Percentiles rank a stretch among this genome's conserved stretches.
These are phyloP conservation scores for Phytopythium aichiense DNA, from an alignment of 352 stramenopile species.

Conservation along the genomic window DNA sequence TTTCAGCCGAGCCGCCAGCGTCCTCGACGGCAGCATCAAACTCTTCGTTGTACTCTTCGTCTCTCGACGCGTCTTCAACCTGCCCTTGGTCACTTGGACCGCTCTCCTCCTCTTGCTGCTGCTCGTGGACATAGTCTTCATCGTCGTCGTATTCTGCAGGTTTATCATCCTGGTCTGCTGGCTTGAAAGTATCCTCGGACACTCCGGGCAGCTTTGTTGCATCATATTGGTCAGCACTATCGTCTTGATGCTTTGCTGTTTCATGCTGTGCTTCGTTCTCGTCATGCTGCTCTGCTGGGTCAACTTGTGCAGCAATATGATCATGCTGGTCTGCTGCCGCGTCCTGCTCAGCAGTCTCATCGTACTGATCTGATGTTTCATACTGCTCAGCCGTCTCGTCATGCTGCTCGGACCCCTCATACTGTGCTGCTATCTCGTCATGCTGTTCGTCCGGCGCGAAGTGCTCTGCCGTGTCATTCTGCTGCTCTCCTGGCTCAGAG, in stretches of 20 bases:
- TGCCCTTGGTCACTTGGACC: neutral
- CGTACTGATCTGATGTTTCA: too few species aligned
- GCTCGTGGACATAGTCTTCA: neutral
- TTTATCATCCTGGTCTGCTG: neutral
- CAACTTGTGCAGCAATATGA: too few species aligned
- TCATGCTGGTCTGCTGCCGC: too few species aligned
- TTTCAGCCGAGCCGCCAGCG: neutral
- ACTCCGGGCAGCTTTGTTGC: too few species aligned
- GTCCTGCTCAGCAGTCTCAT: too few species aligned
- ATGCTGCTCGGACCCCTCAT: neutral
- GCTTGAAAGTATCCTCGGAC: neutral
- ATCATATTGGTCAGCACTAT: neutral
- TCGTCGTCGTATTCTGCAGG: neutral
- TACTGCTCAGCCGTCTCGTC: neutral
- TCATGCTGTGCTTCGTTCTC: neutral
- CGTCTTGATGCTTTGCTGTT: neutral
- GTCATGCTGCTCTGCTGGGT: neutral
- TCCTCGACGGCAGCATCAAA: neutral
- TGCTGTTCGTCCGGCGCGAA: neutral
- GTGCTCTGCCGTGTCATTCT: too few species aligned
- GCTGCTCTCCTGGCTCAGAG: neutral
- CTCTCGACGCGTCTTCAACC: neutral
- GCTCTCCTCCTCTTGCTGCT: neutral
- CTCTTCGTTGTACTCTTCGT: neutral
- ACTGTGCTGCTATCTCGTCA: neutral